These are phyloP conservation scores for Ligustrum vulgare DNA, from an alignment of 257 asterid genomes.

Conservation along the genomic window DNA sequence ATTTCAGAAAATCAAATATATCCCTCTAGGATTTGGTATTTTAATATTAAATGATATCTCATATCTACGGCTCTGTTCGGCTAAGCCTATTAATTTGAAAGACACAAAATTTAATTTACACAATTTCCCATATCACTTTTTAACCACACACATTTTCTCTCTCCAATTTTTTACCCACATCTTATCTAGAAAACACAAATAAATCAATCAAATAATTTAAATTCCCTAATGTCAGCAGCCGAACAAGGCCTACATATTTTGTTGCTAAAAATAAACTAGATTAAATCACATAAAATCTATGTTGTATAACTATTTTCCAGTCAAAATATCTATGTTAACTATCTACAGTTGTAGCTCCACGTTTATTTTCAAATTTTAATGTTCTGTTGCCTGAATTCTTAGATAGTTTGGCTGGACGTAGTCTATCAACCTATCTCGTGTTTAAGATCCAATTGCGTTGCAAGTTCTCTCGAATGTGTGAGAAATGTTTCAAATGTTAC, in stretches of 20 bases:
- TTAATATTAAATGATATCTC: neutral
- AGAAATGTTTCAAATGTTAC: neutral
- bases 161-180: too few relatives aligned
- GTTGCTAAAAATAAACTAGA: neutral
- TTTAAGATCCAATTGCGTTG: neutral
- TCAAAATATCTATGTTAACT: neutral
- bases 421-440: neutral
- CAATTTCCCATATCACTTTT: too few relatives aligned
- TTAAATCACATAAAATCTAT: neutral
- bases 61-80: too few relatives aligned
- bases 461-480: neutral
- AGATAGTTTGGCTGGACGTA: neutral
- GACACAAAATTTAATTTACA: too few relatives aligned
- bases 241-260: too few relatives aligned
- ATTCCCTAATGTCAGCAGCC: too few relatives aligned
- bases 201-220: too few relatives aligned
- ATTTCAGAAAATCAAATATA: neutral
- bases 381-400: neutral
- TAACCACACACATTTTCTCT: too few relatives aligned
- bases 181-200: too few relatives aligned
- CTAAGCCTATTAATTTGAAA: too few relatives aligned
- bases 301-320: neutral
- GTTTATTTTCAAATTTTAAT: neutral
- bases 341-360: neutral
- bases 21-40: neutral